Conservation (phyloP, 129 eudicot genomes). For the Pseudognaphalium luteoalbum region DNA sequence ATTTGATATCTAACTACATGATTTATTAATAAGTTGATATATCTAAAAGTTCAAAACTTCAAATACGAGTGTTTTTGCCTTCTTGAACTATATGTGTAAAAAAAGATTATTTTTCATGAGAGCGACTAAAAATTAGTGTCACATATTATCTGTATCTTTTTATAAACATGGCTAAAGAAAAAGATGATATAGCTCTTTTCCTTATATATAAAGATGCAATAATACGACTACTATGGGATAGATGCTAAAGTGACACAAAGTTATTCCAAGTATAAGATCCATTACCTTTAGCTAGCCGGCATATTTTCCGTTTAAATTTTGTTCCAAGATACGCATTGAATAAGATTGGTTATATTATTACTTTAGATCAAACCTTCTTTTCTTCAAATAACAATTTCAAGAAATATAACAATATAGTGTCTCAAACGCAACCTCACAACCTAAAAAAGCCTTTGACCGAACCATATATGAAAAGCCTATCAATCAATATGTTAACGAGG, state of each 20-base stretch:
- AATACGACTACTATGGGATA: not conserved
- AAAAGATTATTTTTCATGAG: too few species aligned
- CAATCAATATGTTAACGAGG: too few species aligned
- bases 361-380: too few species aligned
- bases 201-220: not conserved
- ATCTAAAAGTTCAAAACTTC: not conserved
- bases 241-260: not conserved
- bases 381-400: too few species aligned
- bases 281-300: not conserved
- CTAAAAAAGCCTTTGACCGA: too few species aligned
- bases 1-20: not conserved
- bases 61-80: too few species aligned
- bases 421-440: too few species aligned
- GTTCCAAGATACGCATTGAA: not conserved
- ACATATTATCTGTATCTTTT: too few species aligned
- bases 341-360: not conserved
- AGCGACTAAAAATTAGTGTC: too few species aligned
- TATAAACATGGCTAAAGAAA: not conserved
- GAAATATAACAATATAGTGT: too few species aligned
- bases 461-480: too few species aligned
- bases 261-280: not conserved
- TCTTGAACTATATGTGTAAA: too few species aligned
- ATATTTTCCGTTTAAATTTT: not conserved
- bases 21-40: not conserved
- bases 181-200: not conserved